Evolutionary conservation across 2,329 filamentous ascomycete genomes (phyloP).

Genomic region (Monosporascus sp.): DNA sequence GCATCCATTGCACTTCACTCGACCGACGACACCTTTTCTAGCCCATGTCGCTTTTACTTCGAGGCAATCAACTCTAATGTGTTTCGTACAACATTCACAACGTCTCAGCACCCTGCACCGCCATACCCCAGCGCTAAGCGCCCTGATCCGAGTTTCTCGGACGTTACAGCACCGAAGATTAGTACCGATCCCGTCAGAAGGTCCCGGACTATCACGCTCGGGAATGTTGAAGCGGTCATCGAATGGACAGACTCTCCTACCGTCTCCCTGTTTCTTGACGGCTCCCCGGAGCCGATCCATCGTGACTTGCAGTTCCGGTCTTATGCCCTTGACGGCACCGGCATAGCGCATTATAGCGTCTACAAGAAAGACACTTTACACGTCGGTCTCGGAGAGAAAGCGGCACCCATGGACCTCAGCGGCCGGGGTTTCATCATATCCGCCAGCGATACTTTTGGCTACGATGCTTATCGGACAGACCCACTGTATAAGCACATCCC

Average conservation of each 20-base stretch:
- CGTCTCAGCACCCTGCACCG: slow-evolving; percentile 55
- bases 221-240: slow-evolving; percentile 46
- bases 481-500: slow-evolving; percentile 74
- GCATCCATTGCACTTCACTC: slow-evolving; percentile 36
- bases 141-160: slow-evolving; percentile 32
- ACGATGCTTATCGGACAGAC: slow-evolving; percentile 65
- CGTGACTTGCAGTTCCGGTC: slow-evolving; percentile 59
- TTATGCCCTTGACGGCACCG: slow-evolving; percentile 56
- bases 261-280: slow-evolving; percentile 48
- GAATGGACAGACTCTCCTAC: slow-evolving; percentile 55
- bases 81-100: slow-evolving; percentile 64
- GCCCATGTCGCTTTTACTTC: slow-evolving; percentile 53
- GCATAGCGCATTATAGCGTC: slow-evolving; percentile 59
- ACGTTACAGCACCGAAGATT: slow-evolving; percentile 20
- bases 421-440: slow-evolving; percentile 61
- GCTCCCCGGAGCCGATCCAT: slow-evolving; percentile 48
- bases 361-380: slow-evolving; percentile 60
- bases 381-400: slow-evolving; percentile 64
- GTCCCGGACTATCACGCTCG: slow-evolving; percentile 39
- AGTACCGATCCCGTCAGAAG: slow-evolving; percentile 26
- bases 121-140: slow-evolving; percentile 56
- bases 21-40: slow-evolving; percentile 25
- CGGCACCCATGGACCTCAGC: slow-evolving; percentile 66
- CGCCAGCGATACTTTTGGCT: slow-evolving; percentile 68
- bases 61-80: slow-evolving; percentile 56